Evolutionary conservation across 306 rosid species (phyloP).

Genomic region (Lotus japonicus): DNA sequence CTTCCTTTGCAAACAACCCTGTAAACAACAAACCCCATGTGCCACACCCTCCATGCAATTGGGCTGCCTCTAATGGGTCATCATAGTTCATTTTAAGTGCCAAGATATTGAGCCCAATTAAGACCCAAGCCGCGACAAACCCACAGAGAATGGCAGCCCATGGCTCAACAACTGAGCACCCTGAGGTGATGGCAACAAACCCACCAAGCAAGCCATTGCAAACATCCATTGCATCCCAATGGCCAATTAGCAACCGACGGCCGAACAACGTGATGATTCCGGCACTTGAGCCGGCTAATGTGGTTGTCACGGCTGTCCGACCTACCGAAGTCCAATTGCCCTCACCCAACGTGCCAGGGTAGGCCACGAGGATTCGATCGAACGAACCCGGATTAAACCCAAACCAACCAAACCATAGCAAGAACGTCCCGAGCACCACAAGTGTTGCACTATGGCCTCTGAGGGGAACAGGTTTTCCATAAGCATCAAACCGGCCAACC

Average conservation of each 20-base stretch:
- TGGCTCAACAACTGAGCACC: slow-evolving; percentile 72
- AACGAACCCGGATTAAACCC: slow-evolving; percentile 69
- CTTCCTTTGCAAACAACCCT: slow-evolving; percentile 66
- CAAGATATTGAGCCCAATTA: slow-evolving; percentile 56
- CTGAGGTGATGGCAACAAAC: slow-evolving; percentile 70
- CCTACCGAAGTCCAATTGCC: slow-evolving; percentile 63
- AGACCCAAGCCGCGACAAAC: slow-evolving; percentile 53
- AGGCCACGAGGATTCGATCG: slow-evolving; percentile 41
- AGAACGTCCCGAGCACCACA: slow-evolving; percentile 62
- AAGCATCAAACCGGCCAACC: slow-evolving; percentile 54
- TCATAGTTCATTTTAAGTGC: slow-evolving; percentile 54
- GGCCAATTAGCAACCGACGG: slow-evolving; percentile 48
- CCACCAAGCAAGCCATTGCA: slow-evolving; percentile 81
- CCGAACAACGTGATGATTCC: slow-evolving; percentile 54
- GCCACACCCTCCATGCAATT: slow-evolving; percentile 75
- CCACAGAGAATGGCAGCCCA: slow-evolving; percentile 73
- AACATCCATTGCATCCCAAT: slow-evolving; percentile 63
- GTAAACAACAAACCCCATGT: slow-evolving; percentile 72
- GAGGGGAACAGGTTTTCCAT: slow-evolving; percentile 37
- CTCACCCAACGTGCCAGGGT: slow-evolving; percentile 20
- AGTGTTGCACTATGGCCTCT: slow-evolving; percentile 64
- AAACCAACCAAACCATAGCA: slow-evolving; percentile 82
- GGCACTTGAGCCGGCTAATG: slow-evolving; percentile 45
- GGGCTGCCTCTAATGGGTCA: slow-evolving; percentile 71
- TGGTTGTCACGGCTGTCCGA: slow-evolving; percentile 48